Base-by-base conservation (phyloP, 768 basidiomycete species). In the Mrakia blollopis region DNA sequence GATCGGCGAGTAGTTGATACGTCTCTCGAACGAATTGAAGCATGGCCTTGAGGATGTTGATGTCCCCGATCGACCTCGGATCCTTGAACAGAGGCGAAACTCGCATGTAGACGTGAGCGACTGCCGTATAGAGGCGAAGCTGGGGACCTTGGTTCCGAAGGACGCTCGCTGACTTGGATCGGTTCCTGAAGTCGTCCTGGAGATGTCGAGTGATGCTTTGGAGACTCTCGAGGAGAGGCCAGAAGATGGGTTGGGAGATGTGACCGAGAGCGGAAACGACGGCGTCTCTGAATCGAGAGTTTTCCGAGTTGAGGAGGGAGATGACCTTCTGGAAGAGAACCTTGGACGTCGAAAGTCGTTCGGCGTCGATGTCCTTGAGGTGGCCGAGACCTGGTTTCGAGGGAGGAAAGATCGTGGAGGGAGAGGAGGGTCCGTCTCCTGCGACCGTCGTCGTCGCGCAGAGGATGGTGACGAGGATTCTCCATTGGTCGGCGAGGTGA, bases 251-350 rank as follows among this genome's bases (percentile, higher is more conserved):
- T 16, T 89, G 86, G 8, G 92, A 92, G 80, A 96, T 91, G 35
- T 91, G 89, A 81, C 94, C 94, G 81, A 98, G 91, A 76, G 93
- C 92, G 52, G 92, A 85, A 14, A 95, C 92, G 18, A 92, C 92
- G 0, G 91, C 89, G 81, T 94, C 92, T 72, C 93, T 89, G 83
- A 95, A 94, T 14, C 88, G 85, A 1, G 88, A 88, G 80, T 91
- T 90, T 80, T 96, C 94, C 9, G 91, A 92, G 79, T 92, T 91
- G 73, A 98, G 86, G 82, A 94, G 93, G 9, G 92, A 92, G 0
- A 92, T 91, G 73, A 95, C 85, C 80, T 92, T 91, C 79, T 91
- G 87, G 84, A 96, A 94, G 32, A 96, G 83, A 35, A 90, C 92
- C 35, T 91, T 88, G 6, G 92, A 91, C 0, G 91, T 91, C n/a